Evolutionary conservation across 2,329 filamentous ascomycete genomes (phyloP).

Genomic region (Neonectria ditissima): DNA sequence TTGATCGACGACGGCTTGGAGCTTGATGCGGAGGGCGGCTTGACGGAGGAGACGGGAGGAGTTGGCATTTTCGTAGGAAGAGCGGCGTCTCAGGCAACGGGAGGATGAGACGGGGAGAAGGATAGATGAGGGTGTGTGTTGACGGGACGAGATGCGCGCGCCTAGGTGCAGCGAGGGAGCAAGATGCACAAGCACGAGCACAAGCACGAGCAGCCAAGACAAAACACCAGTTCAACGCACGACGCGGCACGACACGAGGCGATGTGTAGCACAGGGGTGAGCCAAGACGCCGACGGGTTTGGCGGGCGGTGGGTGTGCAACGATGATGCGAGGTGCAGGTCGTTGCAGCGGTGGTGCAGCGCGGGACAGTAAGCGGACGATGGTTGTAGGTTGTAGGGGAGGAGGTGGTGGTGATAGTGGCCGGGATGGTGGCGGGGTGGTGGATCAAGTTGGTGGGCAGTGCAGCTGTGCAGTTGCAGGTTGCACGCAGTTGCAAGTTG

Average conservation of each 20-base stretch:
- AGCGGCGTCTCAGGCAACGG: constrained; percentile 30
- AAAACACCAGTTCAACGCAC: constrained; percentile 29
- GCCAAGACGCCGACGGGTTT: constrained; percentile 36
- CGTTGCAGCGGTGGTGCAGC: constrained; percentile 22
- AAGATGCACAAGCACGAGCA: constrained; percentile 1
- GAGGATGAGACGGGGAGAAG: constrained; percentile 12
- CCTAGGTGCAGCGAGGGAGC: constrained; percentile 26
- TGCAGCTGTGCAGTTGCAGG: constrained; percentile 8
- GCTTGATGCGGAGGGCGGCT: constrained; percentile 57
- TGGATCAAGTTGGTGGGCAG: constrained; percentile 23
- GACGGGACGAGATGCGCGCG: constrained; percentile 28
- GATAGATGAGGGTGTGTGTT: constrained; percentile 18
- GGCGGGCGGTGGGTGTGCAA: constrained; percentile 34
- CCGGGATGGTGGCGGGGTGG: constrained; percentile 25
- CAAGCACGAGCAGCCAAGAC: constrained; percentile 32
- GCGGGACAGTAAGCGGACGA: constrained; percentile 12
- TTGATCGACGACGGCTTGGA: constrained; percentile 64
- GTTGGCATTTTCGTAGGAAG: constrained; percentile 49
- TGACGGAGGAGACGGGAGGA: constrained; percentile 45
- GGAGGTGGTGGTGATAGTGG: constrained; percentile 11
- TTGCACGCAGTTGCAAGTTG: no score
- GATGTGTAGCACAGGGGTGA: constrained; percentile 37
- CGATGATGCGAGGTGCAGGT: constrained; percentile 35
- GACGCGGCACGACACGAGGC: constrained; percentile 37
- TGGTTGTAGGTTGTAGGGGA: constrained; percentile 1